Evolutionary conservation across 192 early-diverging fungal genomes (phyloP).

Genomic region (Coemansia reversa): DNA sequence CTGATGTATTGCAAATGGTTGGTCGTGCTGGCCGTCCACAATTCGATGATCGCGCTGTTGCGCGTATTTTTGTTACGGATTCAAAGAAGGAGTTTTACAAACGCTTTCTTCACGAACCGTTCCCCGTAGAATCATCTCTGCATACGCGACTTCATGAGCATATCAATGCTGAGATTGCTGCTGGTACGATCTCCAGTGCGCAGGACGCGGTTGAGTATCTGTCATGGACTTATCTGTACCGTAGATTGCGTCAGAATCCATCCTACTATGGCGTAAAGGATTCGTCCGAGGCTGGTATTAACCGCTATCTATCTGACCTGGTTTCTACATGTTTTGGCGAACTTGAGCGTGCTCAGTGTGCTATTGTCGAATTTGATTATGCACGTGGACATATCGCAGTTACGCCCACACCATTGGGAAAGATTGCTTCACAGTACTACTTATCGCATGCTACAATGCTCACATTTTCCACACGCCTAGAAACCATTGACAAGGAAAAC

Average conservation of each 20-base stretch:
- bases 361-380: constrained; percentile 57
- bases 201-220: constrained; percentile 96
- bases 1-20: constrained; percentile 99
- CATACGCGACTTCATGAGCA: constrained; percentile 80
- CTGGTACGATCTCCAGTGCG: constrained; percentile 80
- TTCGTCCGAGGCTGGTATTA: constrained; percentile 63
- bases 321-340: constrained; percentile 70
- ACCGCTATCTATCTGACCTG: constrained; percentile 75
- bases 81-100: constrained; percentile 98
- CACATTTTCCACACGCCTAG: constrained; percentile 63
- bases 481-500: constrained; percentile 34
- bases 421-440: constrained; percentile 91
- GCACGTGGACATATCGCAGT: constrained; percentile 40
- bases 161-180: constrained; percentile 91
- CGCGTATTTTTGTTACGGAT: constrained; percentile 92
- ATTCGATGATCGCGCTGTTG: constrained; percentile 91
- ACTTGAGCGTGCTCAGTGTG: constrained; percentile 69
- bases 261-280: constrained; percentile 92
- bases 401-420: constrained; percentile 70
- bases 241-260: constrained; percentile 90
- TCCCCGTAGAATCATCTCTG: constrained; percentile 84
- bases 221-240: constrained; percentile 95
- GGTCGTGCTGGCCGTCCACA: constrained; percentile 95
- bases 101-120: constrained; percentile 94
- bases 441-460: constrained; percentile 78